These are phyloP conservation scores for Leptographium flavum DNA, from an alignment of 2,329 filamentous ascomycete genomes.

Conservation along the genomic window DNA sequence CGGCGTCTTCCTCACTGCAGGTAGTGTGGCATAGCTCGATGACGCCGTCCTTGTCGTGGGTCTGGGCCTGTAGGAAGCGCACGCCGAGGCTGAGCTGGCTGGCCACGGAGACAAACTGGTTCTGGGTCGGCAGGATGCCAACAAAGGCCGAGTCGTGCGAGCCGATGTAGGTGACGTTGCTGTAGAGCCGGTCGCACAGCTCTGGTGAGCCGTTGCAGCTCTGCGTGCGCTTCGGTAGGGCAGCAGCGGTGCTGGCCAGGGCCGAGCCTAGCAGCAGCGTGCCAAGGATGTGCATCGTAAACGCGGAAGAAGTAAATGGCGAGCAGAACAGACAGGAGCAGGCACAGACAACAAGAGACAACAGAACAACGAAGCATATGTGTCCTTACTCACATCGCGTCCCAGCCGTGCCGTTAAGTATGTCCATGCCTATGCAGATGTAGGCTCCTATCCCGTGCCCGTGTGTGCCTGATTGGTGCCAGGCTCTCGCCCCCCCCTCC, in stretches of 20 bases:
- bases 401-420: no score
- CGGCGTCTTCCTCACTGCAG: conserved; percentile 45
- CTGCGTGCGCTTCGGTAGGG: neutral
- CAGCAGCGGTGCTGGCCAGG: neutral
- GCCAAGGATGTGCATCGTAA: neutral
- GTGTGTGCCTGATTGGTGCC: neutral
- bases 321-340: no score
- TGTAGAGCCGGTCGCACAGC: conserved; percentile 42
- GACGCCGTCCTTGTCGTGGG: conserved; percentile 34
- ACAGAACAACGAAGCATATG: neutral
- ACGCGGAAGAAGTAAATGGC: no score
- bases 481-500: neutral
- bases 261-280: neutral
- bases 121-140: conserved; percentile 36
- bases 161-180: conserved; percentile 45
- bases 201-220: conserved; percentile 43
- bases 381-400: no score
- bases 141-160: conserved; percentile 54
- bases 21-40: conserved; percentile 52
- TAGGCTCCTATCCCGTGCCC: neutral
- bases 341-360: neutral
- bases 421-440: no score
- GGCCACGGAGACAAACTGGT: conserved; percentile 45
- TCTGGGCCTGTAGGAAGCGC: conserved; percentile 50
- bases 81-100: conserved; percentile 47